A percentile compares a stretch with the other conserved stretches of the same genome.
phyloP scores from a whole-genome alignment of 129 eudicot genomes.

The Smallanthus sonchifolius region DNA sequence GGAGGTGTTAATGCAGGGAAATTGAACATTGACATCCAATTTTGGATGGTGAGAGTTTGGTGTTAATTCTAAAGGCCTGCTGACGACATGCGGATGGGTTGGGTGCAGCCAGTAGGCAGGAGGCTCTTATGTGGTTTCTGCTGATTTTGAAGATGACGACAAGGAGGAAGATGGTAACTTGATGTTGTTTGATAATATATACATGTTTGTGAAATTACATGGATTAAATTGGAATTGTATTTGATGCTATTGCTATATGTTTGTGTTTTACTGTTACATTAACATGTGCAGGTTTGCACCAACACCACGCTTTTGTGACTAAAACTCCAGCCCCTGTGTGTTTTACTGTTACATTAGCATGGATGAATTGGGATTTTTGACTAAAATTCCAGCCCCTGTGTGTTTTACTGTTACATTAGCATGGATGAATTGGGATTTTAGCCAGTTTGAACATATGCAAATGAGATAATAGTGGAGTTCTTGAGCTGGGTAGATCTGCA shows the following conservation, averaged over 20 bases:
- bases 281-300: too few species aligned
- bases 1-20: not conserved
- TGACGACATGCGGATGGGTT: constrained; percentile 54
- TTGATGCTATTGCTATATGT: not conserved
- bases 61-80: constrained; percentile 62
- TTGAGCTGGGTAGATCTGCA: too few species aligned
- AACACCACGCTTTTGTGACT: too few species aligned
- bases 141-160: constrained; percentile 59
- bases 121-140: constrained; percentile 68
- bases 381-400: too few species aligned
- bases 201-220: not conserved
- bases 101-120: constrained; percentile 53
- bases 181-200: constrained; percentile 2
- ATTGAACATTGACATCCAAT: constrained; percentile 32
- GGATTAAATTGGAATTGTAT: not conserved
- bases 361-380: too few species aligned
- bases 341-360: too few species aligned
- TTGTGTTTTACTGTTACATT: too few species aligned
- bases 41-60: constrained; percentile 52
- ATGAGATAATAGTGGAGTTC: too few species aligned
- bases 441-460: too few species aligned
- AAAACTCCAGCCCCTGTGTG: too few species aligned
- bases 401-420: too few species aligned
- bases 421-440: too few species aligned
- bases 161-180: constrained; percentile 56